These are phyloP conservation scores for Talaromyces liani DNA, from an alignment of 495 filamentous ascomycete genomes.

Conservation along the genomic window DNA sequence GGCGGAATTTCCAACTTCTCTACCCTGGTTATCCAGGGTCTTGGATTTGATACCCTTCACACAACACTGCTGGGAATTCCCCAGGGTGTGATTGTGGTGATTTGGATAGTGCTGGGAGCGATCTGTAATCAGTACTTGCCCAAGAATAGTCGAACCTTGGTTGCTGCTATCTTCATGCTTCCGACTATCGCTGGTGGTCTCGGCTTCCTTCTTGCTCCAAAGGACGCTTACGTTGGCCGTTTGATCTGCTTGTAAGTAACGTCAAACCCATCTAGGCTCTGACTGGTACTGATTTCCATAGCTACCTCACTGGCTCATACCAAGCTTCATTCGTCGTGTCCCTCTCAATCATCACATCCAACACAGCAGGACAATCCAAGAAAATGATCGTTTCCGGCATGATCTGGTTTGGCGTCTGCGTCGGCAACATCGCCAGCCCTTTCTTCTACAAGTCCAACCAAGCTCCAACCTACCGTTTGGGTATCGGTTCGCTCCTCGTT, in stretches of 20 bases:
- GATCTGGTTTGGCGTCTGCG: constrained; percentile 6
- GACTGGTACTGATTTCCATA: neutral
- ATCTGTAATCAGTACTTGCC: neutral
- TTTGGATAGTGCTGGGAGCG: constrained; percentile 5
- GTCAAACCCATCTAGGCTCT: neutral
- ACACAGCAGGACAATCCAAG: constrained; percentile 51
- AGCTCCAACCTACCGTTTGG: constrained; percentile 24
- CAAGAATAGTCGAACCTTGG: constrained; percentile 3
- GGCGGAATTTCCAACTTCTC: constrained; percentile 17
- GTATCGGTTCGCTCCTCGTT: constrained; percentile 45
- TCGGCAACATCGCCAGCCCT: constrained; percentile 7
- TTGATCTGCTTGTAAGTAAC: constrained; percentile 5
- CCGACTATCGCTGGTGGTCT: constrained; percentile 6
- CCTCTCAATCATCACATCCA: constrained; percentile 46
- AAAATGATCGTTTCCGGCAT: constrained; percentile 7
- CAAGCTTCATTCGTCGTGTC: constrained; percentile 51
- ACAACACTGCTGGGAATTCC: constrained; percentile 25
- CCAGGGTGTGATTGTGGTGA: constrained; percentile 12
- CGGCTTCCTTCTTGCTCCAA: constrained; percentile 3
- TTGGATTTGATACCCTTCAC: constrained; percentile 26
- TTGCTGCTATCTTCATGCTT: constrained; percentile 5
- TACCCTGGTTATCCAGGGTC: constrained; percentile 25
- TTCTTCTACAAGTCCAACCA: constrained; percentile 35
- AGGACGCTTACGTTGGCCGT: constrained; percentile 3
- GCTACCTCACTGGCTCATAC: constrained; percentile 23